Base-by-base conservation (phyloP, 805 yeast genomes). In the Metschnikowia baotianmanensis region DNA sequence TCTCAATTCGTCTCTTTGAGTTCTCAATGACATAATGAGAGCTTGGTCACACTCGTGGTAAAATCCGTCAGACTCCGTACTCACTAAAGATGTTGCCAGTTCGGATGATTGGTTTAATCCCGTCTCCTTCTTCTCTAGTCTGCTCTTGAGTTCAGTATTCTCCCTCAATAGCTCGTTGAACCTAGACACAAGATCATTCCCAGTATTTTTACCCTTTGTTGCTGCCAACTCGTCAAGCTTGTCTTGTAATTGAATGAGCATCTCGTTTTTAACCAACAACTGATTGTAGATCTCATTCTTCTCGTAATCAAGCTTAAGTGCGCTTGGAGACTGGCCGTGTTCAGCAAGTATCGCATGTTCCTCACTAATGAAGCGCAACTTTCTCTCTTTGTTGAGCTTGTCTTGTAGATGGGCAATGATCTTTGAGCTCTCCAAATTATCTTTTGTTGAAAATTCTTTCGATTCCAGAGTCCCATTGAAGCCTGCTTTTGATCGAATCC, bases 281-380 rank as follows among this genome's bases (percentile, higher is more conserved):
- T 72, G 73, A 28, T 71, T 59, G 51, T 69, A 72, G 42, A 83
- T 52, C 36, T 73, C 76, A 4, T 80, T 71, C 45, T 79, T 77
- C 43, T 78, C 79, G 50, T 77, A 76, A 25, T 76, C 72, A 45
- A 82, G 56, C 38, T 80, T 80, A 22, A 80, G 63, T 13, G 79
- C 63, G 36, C 78, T 70, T 21, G 86, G 82, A 21, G 67, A 57
- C 36, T 65, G 62, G 9, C 80, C 78, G 48, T 74, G 67, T 47
- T 80, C 85, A 45, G 71, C 57, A 26, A 80, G 58, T 24, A 83
- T 55, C 0, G 82, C 76, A 49, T 82, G 81, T 47, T 83, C 90
- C 52, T 85, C 93, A 21, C 87, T 81, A 21, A 82, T 76, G 48
- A 75, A 80, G 38, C 95, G 63, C 41, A 78, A 73, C 48, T 77